These are phyloP conservation scores for Somion occarium DNA, from an alignment of 1,284 basidiomycete species.

Conservation along the genomic window DNA sequence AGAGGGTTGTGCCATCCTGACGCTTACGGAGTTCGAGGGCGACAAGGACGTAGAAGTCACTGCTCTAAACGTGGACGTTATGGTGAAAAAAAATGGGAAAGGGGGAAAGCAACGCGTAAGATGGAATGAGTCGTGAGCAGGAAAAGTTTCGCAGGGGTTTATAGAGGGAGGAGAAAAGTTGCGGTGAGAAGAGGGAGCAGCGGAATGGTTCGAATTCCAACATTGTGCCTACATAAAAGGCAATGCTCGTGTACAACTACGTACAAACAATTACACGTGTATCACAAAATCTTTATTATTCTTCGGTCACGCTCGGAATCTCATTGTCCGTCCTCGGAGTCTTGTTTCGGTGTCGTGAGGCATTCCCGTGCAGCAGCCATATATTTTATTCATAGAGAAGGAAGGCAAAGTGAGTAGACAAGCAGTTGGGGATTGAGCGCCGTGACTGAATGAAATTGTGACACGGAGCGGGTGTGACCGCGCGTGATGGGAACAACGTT, in stretches of 20 bases:
- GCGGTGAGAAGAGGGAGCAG: conserved; percentile 8
- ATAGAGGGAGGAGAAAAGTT: not conserved
- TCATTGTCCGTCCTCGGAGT: not conserved
- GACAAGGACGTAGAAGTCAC: conserved; percentile 66
- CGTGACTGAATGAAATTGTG: too few species aligned
- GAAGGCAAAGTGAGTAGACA: too few species aligned
- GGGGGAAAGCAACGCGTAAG: conserved; percentile 17
- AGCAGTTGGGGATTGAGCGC: too few species aligned
- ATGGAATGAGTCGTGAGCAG: conserved; percentile 12
- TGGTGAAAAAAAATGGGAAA: conserved; percentile 31
- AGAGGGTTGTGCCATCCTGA: conserved; percentile 81
- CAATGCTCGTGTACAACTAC: conserved; percentile 4
- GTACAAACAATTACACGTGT: conserved; percentile 7
- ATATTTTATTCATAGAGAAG: too few species aligned
- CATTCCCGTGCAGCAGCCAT: too few species aligned
- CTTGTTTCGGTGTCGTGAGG: too few species aligned
- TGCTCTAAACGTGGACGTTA: conserved; percentile 62
- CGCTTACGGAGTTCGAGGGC: conserved; percentile 65
- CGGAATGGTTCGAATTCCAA: conserved; percentile 7
- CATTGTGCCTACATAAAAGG: conserved; percentile 9
- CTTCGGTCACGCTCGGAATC: not conserved
- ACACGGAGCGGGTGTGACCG: too few species aligned
- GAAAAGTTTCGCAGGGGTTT: conserved; percentile 8
- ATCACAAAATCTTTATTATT: not conserved
- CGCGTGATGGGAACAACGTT: too few species aligned